A percentile compares a stretch with the other conserved stretches of the same genome.
Evolutionary conservation across 2,329 filamentous ascomycete genomes (phyloP).

Genomic region (Chaetomium sp.): DNA sequence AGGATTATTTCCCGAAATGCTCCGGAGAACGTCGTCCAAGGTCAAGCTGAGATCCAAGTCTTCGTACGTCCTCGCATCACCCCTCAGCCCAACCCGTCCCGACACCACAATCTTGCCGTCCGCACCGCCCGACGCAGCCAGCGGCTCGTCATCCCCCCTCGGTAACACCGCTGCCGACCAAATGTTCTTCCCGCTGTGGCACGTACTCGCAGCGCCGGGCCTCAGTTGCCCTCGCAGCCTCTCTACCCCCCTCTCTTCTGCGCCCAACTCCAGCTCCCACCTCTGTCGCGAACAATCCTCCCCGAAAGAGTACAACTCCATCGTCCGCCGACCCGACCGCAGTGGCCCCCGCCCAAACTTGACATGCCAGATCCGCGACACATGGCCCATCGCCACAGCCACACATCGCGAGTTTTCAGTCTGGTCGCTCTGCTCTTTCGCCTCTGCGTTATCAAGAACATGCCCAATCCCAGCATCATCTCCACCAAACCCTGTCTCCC

Average conservation of each 20-base stretch:
- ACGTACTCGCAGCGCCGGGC: conserved; percentile 50
- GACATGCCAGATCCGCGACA: conserved; percentile 84
- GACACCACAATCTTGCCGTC: conserved; percentile 62
- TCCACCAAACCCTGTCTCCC: conserved; percentile 59
- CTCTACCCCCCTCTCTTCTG: conserved; percentile 5
- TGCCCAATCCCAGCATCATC: conserved; percentile 17
- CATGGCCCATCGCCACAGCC: conserved; percentile 75
- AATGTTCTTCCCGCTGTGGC: conserved; percentile 83
- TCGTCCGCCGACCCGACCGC: not conserved
- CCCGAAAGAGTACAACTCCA: conserved; percentile 62
- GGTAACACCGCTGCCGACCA: conserved; percentile 60
- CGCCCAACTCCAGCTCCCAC: conserved; percentile 56
- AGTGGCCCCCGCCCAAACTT: conserved; percentile 43
- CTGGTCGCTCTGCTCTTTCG: conserved; percentile 26
- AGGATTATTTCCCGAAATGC: conserved; percentile 11
- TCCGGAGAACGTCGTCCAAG: conserved; percentile 29
- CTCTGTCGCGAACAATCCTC: conserved; percentile 74
- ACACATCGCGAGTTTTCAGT: conserved; percentile 48
- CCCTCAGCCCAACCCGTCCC: not conserved
- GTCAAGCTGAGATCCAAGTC: conserved; percentile 17
- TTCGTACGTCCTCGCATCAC: not conserved
- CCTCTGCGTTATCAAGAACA: not conserved
- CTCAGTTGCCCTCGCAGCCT: conserved; percentile 33
- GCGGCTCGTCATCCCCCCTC: conserved; percentile 29
- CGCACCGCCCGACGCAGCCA: conserved; percentile 72